These are phyloP conservation scores for Tolypocladium pustulatum DNA, from an alignment of 2,329 filamentous ascomycete species.

Conservation along the genomic window DNA sequence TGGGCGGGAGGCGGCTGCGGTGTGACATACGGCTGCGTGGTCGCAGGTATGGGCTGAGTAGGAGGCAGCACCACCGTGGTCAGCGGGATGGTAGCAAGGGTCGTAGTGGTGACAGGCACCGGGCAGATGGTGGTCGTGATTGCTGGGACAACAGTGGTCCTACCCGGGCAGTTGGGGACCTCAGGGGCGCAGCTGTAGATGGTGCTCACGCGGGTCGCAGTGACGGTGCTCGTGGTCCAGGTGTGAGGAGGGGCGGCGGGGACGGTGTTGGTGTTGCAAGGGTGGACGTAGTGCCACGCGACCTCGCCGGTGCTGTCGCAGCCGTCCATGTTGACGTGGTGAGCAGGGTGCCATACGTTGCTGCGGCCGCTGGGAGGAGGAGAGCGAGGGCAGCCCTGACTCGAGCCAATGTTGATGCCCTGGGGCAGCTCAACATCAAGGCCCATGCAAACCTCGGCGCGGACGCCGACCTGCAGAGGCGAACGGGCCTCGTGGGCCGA, in stretches of 20 bases:
- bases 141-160: slow-evolving; percentile 20
- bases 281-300: slow-evolving; percentile 26
- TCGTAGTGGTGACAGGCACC: slow-evolving; percentile 18
- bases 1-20: not conserved
- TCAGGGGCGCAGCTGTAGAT: slow-evolving; percentile 26
- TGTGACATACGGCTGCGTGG: not conserved
- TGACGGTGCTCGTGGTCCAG: slow-evolving; percentile 32
- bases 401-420: slow-evolving; percentile 7
- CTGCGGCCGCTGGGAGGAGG: slow-evolving; percentile 14
- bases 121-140: slow-evolving; percentile 34
- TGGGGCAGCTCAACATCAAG: slow-evolving; percentile 8
- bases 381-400: slow-evolving; percentile 9
- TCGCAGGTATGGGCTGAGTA: not conserved
- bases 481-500: slow-evolving; percentile 7
- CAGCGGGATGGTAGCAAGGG: not conserved
- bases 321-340: slow-evolving; percentile 24
- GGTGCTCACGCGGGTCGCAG: slow-evolving; percentile 25
- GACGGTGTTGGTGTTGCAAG: slow-evolving; percentile 6
- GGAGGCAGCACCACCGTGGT: not conserved
- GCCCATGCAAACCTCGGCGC: slow-evolving; percentile 7
- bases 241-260: slow-evolving; percentile 12
- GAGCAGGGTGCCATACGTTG: slow-evolving; percentile 26
- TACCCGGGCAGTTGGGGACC: slow-evolving; percentile 26
- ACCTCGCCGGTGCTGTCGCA: slow-evolving; percentile 19
- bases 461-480: slow-evolving; percentile 4